Base-by-base conservation (phyloP, 768 basidiomycete genomes). In the Termitomyces sp. region DNA sequence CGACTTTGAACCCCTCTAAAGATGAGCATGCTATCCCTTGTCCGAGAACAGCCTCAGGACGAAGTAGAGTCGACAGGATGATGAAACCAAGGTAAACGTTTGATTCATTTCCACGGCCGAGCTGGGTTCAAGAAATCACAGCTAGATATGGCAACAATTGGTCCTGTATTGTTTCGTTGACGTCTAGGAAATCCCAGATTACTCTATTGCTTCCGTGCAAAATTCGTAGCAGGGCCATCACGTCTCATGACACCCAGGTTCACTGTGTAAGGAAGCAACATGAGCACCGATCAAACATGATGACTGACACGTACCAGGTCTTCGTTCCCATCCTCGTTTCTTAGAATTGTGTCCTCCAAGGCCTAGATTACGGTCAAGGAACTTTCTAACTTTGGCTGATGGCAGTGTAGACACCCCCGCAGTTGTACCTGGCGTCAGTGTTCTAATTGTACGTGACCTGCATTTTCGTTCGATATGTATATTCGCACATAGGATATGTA, bases 391-490 rank as follows among this genome's bases (percentile, higher is more conserved):
- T 35, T 76, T 78, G 18, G 72, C 62, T 3, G 83, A 75, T 31
- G 84, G 85, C 7, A 74, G 65, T 7, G 78, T 73, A 25, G 79
- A 70, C 3, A 75, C 74, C 22, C 69, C 67, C 41, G 68, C 64
- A 20, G 68, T 65, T 25, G 72, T 64, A 60, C 38, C 58, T 12
- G 31, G 53, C 7, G 52, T 63, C 45, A 85, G 68, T 3, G 78
- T 74, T 39, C 84, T 78, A 47, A 88, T 73, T 6, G 75, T 76
- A 48, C 77, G 79, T 18, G 81, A 78, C 13, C 85, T 87, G n/a
- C 41, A 29, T 50, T 7, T 11, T 38, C n/a, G n/a, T 60, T 54
- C 20, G 33, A 31, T n/a, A 54, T 29, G 33, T 15, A 9, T 11
- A 29, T 1, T 23, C 16, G 9, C 20, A 33, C 50, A 43, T 32